A percentile compares a stretch with the other conserved stretches of the same genome.
phyloP scores from a whole-genome alignment of 176 grass and related monocot genomes.

The Musa beccarii region DNA sequence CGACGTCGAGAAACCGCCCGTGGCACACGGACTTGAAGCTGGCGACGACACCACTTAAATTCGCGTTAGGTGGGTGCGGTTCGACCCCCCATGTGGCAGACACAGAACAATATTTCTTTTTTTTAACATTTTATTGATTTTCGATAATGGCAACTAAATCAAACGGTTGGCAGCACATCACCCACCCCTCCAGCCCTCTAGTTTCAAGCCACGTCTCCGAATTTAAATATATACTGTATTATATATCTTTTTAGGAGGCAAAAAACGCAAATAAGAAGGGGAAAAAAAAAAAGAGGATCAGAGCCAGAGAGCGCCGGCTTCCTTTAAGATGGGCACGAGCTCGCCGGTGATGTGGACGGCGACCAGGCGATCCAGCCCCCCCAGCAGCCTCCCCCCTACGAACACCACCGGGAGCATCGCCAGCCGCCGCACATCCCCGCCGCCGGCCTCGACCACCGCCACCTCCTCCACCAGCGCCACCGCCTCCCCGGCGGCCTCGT shows the following conservation, averaged over 20 bases:
- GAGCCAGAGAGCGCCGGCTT: constrained; percentile 85
- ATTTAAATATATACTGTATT: no score
- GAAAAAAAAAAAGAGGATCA: constrained; percentile 1
- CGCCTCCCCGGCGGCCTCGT: constrained; percentile 21
- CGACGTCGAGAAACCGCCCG: no score
- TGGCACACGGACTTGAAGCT: no score
- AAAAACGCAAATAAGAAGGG: neutral
- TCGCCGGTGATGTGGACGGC: constrained; percentile 92
- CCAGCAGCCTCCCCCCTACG: constrained; percentile 69
- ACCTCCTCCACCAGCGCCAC: constrained; percentile 31
- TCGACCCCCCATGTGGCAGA: no score
- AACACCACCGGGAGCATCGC: constrained; percentile 55
- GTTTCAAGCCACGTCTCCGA: neutral
- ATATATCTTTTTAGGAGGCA: neutral
- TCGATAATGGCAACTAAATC: neutral
- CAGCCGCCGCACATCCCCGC: neutral
- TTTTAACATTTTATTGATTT: no score
- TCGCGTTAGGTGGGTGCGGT: no score
- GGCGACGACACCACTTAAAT: no score
- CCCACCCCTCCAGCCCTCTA: neutral
- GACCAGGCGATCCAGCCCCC: constrained; percentile 71
- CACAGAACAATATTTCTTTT: no score
- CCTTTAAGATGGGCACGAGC: constrained; percentile 86
- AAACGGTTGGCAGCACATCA: neutral
- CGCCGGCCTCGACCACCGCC: neutral